These are phyloP conservation scores for Aspergillus sp. DNA, from an alignment of 2,329 filamentous ascomycete genomes.

Conservation along the genomic window DNA sequence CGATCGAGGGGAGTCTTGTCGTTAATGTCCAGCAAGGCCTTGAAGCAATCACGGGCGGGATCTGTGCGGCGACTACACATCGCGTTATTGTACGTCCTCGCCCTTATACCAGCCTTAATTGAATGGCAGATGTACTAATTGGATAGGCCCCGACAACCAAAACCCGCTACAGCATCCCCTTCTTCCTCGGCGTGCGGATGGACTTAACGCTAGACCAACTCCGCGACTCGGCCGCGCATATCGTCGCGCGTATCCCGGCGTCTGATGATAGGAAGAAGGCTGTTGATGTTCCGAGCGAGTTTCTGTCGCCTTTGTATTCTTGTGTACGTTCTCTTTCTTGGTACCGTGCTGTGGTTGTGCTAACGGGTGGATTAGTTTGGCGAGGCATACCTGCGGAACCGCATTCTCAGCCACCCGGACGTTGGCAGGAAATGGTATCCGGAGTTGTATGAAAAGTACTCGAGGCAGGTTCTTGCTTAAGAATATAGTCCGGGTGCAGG, in stretches of 20 bases:
- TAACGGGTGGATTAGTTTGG: conserved; percentile 27
- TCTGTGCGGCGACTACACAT: conserved; percentile 48
- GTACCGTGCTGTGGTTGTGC: background rate
- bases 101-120: too few relatives aligned
- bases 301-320: conserved; percentile 35
- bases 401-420: conserved; percentile 38
- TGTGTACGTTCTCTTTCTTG: conserved; percentile 26
- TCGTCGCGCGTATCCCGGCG: conserved; percentile 30
- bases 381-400: conserved; percentile 37
- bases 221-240: conserved; percentile 32
- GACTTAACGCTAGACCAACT: conserved; percentile 50
- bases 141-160: conserved; percentile 30
- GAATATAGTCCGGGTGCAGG: background rate
- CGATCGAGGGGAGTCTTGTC: conserved; percentile 45
- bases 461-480: background rate
- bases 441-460: conserved; percentile 26
- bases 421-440: conserved; percentile 38
- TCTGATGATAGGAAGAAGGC: conserved; percentile 33
- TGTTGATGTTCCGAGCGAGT: conserved; percentile 39
- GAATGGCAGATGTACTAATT: too few relatives aligned
- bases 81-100: conserved; percentile 29
- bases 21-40: conserved; percentile 55
- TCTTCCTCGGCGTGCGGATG: conserved; percentile 55
- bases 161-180: conserved; percentile 51
- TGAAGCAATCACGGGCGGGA: conserved; percentile 56